phyloP scores from a whole-genome alignment of 2,329 filamentous ascomycete species.

The Atkinsonella hypoxylon region DNA sequence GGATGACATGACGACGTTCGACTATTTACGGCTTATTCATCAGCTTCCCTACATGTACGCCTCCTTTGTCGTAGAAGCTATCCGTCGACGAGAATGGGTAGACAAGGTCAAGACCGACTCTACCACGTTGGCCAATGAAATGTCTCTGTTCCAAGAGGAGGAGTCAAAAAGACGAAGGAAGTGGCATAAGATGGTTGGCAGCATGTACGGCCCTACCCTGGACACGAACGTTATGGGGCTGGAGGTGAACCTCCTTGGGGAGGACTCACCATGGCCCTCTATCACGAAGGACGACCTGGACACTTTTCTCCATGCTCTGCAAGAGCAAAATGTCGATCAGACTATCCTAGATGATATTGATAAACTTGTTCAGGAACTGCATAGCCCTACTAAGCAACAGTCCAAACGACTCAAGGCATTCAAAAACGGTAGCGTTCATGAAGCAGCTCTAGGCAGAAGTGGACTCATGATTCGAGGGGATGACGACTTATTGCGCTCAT shows the following conservation, averaged over 20 bases:
- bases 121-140: slow-evolving; percentile 78
- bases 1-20: slow-evolving; percentile 69
- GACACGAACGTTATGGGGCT: slow-evolving; percentile 64
- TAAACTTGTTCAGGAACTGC: slow-evolving; percentile 68
- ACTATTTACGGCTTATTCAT: slow-evolving; percentile 67
- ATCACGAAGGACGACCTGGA: slow-evolving; percentile 66
- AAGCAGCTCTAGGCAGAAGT: slow-evolving; percentile 76
- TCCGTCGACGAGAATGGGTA: slow-evolving; percentile 79
- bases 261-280: slow-evolving; percentile 68
- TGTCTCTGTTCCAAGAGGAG: slow-evolving; percentile 85
- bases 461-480: slow-evolving; percentile 78
- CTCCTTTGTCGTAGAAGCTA: slow-evolving; percentile 73
- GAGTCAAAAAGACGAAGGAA: slow-evolving; percentile 79
- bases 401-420: slow-evolving; percentile 82
- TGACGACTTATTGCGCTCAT: slow-evolving; percentile 61
- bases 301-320: slow-evolving; percentile 56
- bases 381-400: slow-evolving; percentile 74
- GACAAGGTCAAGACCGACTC: slow-evolving; percentile 86
- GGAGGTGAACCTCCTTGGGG: slow-evolving; percentile 74
- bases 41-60: slow-evolving; percentile 84
- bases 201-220: slow-evolving; percentile 54
- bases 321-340: slow-evolving; percentile 52
- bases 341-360: slow-evolving; percentile 58
- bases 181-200: slow-evolving; percentile 79
- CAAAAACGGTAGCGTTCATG: slow-evolving; percentile 91